A percentile compares a stretch with the other conserved stretches of the same genome.
These are phyloP conservation scores for Globisporangium uncinulatum DNA, from an alignment of 352 stramenopile species.

Conservation along the genomic window DNA sequence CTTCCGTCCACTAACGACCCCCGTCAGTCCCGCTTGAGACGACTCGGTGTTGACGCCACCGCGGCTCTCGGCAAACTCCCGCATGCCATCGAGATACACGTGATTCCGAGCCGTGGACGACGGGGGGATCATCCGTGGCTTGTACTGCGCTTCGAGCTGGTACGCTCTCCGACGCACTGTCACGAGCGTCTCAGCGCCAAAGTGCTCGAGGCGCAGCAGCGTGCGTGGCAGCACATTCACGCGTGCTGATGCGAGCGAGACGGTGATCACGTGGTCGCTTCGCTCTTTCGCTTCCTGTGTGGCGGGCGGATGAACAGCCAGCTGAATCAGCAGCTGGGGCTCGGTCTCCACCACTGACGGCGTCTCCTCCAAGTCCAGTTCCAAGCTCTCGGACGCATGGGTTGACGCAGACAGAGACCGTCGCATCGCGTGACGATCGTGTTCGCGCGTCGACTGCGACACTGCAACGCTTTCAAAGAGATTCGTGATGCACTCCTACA, in stretches of 20 bases:
- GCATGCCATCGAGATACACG: conserved; percentile 22
- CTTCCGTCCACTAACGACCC: conserved; percentile 16
- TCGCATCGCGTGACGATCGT: not conserved
- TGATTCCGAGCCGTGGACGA: conserved; percentile 15
- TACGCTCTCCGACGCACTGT: conserved; percentile 32
- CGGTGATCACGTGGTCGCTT: conserved; percentile 4
- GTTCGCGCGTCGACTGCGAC: not conserved
- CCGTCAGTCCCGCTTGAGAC: not conserved
- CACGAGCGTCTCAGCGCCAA: conserved; percentile 42
- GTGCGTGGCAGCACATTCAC: conserved; percentile 47
- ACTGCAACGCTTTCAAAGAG: conserved; percentile 7
- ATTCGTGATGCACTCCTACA: conserved; percentile 14
- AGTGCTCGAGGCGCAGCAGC: conserved; percentile 50
- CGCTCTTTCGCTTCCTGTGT: not conserved
- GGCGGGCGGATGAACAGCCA: conserved; percentile 1
- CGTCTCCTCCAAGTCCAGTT: conserved; percentile 4
- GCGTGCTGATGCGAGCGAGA: conserved; percentile 32
- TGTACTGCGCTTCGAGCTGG: conserved; percentile 35
- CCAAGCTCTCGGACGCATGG: conserved; percentile 4
- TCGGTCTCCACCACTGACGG: not conserved
- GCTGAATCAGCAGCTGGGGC: conserved; percentile 5
- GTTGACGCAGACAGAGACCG: conserved; percentile 4
- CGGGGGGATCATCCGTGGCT: conserved; percentile 25
- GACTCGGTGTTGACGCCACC: conserved; percentile 6
- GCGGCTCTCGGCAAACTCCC: conserved; percentile 20